Percentiles rank a stretch among this genome's conserved stretches.
Conservation (phyloP, 768 basidiomycete species). For the Suillus alpinus region DNA sequence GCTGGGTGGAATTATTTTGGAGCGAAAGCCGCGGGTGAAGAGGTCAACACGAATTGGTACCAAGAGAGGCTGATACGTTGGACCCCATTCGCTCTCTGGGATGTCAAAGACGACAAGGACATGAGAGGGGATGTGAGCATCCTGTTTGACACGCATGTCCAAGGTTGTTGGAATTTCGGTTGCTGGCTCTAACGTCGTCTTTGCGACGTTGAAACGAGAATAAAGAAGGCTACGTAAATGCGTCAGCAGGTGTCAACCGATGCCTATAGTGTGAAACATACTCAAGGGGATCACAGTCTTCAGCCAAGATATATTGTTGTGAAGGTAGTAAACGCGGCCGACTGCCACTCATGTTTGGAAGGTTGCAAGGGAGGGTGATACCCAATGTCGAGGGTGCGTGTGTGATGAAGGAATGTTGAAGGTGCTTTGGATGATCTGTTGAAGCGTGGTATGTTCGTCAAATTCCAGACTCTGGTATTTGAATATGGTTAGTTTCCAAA, state of each 20-base stretch:
- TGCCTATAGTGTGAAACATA: constrained; percentile 7
- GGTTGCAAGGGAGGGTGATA: constrained; percentile 15
- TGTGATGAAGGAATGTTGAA: constrained; percentile 8
- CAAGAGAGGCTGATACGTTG: constrained; percentile 39
- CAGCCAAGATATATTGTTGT: constrained; percentile 14
- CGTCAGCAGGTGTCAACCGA: constrained; percentile 8
- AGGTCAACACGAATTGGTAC: constrained; percentile 52
- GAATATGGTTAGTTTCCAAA: constrained; percentile 15
- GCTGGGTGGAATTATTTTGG: constrained; percentile 33
- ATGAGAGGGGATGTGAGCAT: constrained; percentile 54
- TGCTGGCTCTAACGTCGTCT: constrained; percentile 19
- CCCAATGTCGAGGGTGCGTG: constrained; percentile 12
- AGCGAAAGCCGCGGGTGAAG: constrained; percentile 39
- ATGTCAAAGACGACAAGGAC: constrained; percentile 46
- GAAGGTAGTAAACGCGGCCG: constrained; percentile 25
- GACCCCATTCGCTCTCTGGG: constrained; percentile 26
- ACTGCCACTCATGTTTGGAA: constrained; percentile 12
- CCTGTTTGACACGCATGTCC: constrained; percentile 45
- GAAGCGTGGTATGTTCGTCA: constrained; percentile 16
- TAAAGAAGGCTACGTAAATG: constrained; percentile 25
- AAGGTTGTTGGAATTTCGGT: constrained; percentile 40
- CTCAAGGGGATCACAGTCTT: constrained; percentile 28
- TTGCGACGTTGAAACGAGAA: constrained; percentile 33
- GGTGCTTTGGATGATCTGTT: constrained; percentile 11
- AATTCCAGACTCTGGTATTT: constrained; percentile 14